A percentile compares a stretch with the other conserved stretches of the same genome.
Conservation (phyloP, 306 rosid species). For the Prunus persica region DNA sequence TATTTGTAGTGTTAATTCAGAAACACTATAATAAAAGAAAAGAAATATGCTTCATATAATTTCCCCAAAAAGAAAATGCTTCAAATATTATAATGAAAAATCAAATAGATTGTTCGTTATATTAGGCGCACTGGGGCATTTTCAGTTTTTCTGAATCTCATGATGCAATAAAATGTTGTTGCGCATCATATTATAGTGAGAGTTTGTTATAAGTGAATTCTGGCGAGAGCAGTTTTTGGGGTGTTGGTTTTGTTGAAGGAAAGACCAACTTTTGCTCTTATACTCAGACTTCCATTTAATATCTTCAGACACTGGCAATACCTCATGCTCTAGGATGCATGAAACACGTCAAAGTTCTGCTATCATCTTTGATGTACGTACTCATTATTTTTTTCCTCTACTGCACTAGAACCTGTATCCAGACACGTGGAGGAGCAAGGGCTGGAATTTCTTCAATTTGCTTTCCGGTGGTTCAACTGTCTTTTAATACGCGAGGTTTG, state of each 20-base stretch:
- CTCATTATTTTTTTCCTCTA: slow-evolving; percentile 10
- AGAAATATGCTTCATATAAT: too few species aligned
- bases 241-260: background rate
- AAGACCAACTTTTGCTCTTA: background rate
- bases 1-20: too few species aligned
- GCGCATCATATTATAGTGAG: background rate
- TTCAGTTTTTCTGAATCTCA: background rate
- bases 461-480: slow-evolving; percentile 99
- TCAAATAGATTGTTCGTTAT: too few species aligned
- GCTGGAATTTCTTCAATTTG: slow-evolving; percentile 95
- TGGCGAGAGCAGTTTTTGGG: background rate
- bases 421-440: slow-evolving; percentile 94
- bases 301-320: background rate
- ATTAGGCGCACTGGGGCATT: too few species aligned
- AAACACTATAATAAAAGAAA: too few species aligned
- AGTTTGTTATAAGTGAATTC: background rate
- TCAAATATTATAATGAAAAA: too few species aligned
- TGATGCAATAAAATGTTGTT: background rate
- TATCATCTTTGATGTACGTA: background rate
- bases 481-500: slow-evolving; percentile 94
- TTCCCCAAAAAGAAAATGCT: too few species aligned
- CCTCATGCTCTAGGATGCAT: background rate
- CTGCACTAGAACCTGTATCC: slow-evolving; percentile 75
- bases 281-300: background rate
- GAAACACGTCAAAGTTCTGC: background rate